Percentiles rank a stretch among this genome's conserved stretches.
Conservation (phyloP, 2,329 filamentous ascomycete genomes). For the Aspergillus sp. region DNA sequence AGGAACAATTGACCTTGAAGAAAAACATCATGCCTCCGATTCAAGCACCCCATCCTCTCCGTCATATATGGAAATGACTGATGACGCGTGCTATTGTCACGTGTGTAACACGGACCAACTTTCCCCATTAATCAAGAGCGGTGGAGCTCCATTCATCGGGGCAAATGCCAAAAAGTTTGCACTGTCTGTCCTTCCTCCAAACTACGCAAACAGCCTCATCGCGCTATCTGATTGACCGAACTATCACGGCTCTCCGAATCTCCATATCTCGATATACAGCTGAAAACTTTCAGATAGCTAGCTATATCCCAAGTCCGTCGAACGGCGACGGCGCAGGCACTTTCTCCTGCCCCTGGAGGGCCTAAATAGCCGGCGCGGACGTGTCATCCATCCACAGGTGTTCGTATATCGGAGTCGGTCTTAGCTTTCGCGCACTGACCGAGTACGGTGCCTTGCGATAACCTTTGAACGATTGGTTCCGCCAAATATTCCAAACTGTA, state of each 20-base stretch:
- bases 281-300: conserved; percentile 13
- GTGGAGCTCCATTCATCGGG: neutral
- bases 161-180: conserved; percentile 34
- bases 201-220: conserved; percentile 39
- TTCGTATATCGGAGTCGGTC: neutral
- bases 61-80: no score
- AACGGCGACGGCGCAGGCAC: neutral
- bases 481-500: neutral
- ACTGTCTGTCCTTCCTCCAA: conserved; percentile 43
- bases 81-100: neutral
- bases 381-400: conserved; percentile 5
- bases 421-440: neutral
- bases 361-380: neutral
- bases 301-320: neutral
- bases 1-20: neutral
- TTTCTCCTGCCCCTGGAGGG: conserved; percentile 7
- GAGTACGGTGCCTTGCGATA: neutral
- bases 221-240: conserved; percentile 25
- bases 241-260: conserved; percentile 18
- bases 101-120: conserved; percentile 1
- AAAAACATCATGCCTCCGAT: no score
- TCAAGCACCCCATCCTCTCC: no score
- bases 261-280: conserved; percentile 7
- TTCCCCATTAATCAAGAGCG: neutral
- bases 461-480: neutral